Conservation (phyloP, 2,329 filamentous ascomycete species). For the Davidsoniella neocaledoniae region DNA sequence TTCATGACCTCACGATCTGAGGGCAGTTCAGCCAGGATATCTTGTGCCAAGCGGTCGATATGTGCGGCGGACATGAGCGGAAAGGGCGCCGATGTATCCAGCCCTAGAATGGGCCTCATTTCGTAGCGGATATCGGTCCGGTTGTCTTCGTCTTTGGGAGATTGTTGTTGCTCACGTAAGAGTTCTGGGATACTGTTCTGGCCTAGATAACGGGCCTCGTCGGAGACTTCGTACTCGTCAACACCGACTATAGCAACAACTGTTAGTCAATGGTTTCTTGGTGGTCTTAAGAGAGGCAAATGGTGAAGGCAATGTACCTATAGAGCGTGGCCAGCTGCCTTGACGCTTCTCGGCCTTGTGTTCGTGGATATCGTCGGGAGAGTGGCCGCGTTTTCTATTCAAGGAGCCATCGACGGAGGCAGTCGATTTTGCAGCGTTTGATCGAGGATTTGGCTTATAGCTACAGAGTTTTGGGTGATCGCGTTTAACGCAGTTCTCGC, state of each 20-base stretch:
- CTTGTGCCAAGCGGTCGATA: constrained; percentile 40
- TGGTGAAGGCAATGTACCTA: constrained; percentile 18
- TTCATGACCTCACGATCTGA: constrained; percentile 51
- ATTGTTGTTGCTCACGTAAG: constrained; percentile 39
- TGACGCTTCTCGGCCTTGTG: constrained; percentile 22
- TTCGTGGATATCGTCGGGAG: constrained; percentile 22
- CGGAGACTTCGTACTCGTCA: constrained; percentile 36
- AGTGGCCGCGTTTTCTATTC: constrained; percentile 26
- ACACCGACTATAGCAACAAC: constrained; percentile 15
- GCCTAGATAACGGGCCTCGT: constrained; percentile 43
- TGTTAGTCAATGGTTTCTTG: constrained; percentile 6
- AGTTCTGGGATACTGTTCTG: constrained; percentile 54
- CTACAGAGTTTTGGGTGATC: constrained; percentile 49
- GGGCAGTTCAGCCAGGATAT: constrained; percentile 44
- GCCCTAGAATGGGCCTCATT: constrained; percentile 47
- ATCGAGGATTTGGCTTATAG: constrained; percentile 42
- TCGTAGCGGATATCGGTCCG: constrained; percentile 43
- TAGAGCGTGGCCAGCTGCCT: constrained; percentile 26
- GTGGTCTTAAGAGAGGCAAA: not conserved
- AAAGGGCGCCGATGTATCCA: constrained; percentile 50
- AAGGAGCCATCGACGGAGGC: constrained; percentile 10
- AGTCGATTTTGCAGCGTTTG: constrained; percentile 14
- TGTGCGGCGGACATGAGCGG: constrained; percentile 49
- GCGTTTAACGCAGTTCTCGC: constrained; percentile 50
- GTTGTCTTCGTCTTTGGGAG: constrained; percentile 33